Base-by-base conservation (phyloP, 306 rosid genomes). In the Begonia masoniana region DNA sequence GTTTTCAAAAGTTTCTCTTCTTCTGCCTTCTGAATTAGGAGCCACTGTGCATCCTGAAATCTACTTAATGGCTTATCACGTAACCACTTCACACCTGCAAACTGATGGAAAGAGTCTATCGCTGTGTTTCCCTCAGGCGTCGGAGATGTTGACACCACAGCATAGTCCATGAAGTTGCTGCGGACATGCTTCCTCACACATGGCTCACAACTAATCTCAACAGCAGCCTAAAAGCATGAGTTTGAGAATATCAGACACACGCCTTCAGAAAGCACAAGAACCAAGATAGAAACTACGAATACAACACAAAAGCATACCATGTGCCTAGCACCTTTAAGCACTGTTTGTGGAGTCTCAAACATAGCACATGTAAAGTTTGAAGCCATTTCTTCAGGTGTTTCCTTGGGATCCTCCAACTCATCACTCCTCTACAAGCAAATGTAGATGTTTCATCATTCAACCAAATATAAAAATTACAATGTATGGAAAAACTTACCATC, bases 171-270 rank as follows among this genome's bases (percentile, higher is more conserved):
- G 63, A 81, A 91, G 69, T 86, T 74, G 72, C 78, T 71, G 43
- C 99, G 82, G 43, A 91, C 96, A 74, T 85, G 78, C 58, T 91
- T 91, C 76, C 89, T 81, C 54, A 91, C 81, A 54, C 94, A 83
- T 46, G 99, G 99, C 68, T 91, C 99, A 70, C 96, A 91, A 68
- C 96, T 86, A 71, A 91, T 86, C 85, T 91, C 99, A 68, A 91
- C 85, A 68, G 96, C 84, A 26, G 99, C 96, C 99, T 91, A 86
- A 45, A 70, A 83, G 70, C 23, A 50, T n/a, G 17, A 50, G 9
- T 50, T 50, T 11, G 19, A 50, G 11, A 14, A 50, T 12, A 45
- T 10, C 13, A 45, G 2, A 10, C 49, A 10, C 49, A 45, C 6
- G 0, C 13, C 49, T 1, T 31, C 2, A 31, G 9, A 31, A 6